Evolutionary conservation across 345 rosid species (phyloP), one percentile per base, ranked within the genome.

Genomic region (Brassica nigra): DNA sequence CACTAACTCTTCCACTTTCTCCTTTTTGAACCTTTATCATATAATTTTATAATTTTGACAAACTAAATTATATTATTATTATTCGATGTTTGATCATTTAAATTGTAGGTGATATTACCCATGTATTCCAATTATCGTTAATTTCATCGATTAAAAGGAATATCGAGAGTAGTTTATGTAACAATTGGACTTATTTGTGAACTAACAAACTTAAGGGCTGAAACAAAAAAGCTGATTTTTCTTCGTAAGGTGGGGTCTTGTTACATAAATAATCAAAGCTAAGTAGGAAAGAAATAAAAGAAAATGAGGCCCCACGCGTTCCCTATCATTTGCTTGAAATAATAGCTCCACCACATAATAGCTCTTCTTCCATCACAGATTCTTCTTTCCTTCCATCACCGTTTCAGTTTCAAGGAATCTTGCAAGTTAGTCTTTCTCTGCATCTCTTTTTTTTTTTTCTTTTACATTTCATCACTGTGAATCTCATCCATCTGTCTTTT

Each of bases 331-430:
- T 58, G 2, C 63, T 58, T 54, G 14, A 20, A 20, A 20, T 20
- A 58, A 20, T 58, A 28, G 27, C 69, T 44, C 78, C 81, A 65
- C 74, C 81, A 66, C 73, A 55, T 8, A 64, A 49, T 8, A n/a
- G 39, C 62, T 78, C 73, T 66, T 70, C 80, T 76, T 76, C 79
- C 23, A 65, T 71, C 52, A 66, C 82, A 36, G 82, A 66, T 61
- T 39, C 77, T 59, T 59, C 82, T 61, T 14, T 28, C 62, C 49
- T 73, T 66, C 68, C 23, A 61, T 63, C 78, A 70, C 71, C 68
- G 78, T 42, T 36, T 20, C 2, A 68, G 16, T 61, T 59, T 59
- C 63, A 9, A 27, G 31, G 63, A 59, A 23, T 23, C 12, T 59
- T 27, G 63, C 63, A 59, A 54, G 61, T 54, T 6, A 66, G 66